Conservation (phyloP, 306 rosid species). For the Comarum palustre region DNA sequence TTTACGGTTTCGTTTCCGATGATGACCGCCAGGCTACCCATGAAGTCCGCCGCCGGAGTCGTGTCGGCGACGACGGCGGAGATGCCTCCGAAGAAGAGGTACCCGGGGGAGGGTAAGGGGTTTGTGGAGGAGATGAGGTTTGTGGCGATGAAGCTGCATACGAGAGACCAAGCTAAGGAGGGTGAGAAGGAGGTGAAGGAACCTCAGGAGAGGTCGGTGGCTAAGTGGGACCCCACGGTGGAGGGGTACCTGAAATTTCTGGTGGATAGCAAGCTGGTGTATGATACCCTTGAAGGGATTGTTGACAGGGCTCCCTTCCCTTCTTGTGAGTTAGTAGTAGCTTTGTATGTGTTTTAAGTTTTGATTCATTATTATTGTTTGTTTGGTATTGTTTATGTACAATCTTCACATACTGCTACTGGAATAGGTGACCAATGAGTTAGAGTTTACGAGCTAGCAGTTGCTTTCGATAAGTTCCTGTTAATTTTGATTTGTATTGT, state of each 20-base stretch:
- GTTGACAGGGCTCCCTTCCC: slow-evolving; percentile 61
- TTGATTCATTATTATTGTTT: neutral
- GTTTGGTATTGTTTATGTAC: too few species aligned
- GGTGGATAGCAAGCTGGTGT: slow-evolving; percentile 81
- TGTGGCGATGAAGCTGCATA: slow-evolving; percentile 92
- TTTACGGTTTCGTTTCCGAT: slow-evolving; percentile 13
- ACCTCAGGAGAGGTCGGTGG: slow-evolving; percentile 64
- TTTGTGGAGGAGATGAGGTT: slow-evolving; percentile 99
- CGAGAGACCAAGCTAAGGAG: slow-evolving; percentile 88
- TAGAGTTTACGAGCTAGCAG: neutral
- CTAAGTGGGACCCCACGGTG: slow-evolving; percentile 73
- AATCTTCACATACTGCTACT: neutral
- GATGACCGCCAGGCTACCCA: slow-evolving; percentile 24
- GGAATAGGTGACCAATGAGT: neutral
- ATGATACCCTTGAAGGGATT: slow-evolving; percentile 74
- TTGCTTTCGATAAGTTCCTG: neutral
- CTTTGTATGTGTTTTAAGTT: neutral
- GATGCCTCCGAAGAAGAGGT: slow-evolving; percentile 60
- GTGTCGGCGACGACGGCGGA: slow-evolving; percentile 73
- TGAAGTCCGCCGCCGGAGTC: slow-evolving; percentile 27
- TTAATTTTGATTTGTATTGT: neutral
- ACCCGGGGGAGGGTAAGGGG: slow-evolving; percentile 89
- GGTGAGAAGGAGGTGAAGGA: slow-evolving; percentile 74
- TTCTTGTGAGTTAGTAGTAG: slow-evolving; percentile 47
- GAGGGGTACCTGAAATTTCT: slow-evolving; percentile 84